phyloP scores from a whole-genome alignment of 208 protist species.

The Trypanosoma melophagium region DNA sequence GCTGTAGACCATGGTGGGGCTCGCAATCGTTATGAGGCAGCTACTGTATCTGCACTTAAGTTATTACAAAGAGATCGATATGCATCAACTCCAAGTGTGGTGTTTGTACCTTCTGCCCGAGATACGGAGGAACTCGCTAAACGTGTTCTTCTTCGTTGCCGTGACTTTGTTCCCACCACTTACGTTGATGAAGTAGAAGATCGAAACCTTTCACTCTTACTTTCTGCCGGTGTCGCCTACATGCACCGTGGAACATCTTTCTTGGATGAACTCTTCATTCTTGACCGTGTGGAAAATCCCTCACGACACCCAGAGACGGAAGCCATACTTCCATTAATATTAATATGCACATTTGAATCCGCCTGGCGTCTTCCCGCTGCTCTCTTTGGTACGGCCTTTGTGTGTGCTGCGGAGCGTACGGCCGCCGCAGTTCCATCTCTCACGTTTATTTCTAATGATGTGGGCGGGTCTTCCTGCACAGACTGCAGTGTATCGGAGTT shows the following conservation, averaged over 20 bases:
- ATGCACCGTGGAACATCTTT: conserved; percentile 65
- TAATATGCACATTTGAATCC: conserved; percentile 79
- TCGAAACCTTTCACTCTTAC: conserved; percentile 45
- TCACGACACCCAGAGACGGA: conserved; percentile 51
- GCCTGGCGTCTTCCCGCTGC: conserved; percentile 80
- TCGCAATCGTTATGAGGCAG: conserved; percentile 67
- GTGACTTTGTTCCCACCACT: conserved; percentile 55
- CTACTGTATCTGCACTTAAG: conserved; percentile 49
- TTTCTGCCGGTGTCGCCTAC: conserved; percentile 76
- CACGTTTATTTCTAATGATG: no score
- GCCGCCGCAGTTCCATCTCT: no score
- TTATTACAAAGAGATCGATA: conserved; percentile 61
- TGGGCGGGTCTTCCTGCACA: conserved; percentile 2
- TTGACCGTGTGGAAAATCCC: conserved; percentile 51
- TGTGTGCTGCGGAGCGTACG: conserved; percentile 68
- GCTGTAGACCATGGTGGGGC: conserved; percentile 48
- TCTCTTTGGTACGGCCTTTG: conserved; percentile 59
- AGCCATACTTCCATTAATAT: conserved; percentile 51
- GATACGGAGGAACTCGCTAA: conserved; percentile 66
- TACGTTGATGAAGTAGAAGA: conserved; percentile 43
- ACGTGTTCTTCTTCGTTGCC: conserved; percentile 75
- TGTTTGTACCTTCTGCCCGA: conserved; percentile 69
- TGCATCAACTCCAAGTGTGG: conserved; percentile 44
- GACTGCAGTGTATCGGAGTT: conserved; percentile 70
- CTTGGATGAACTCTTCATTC: conserved; percentile 61